Evolutionary conservation across 306 rosid genomes (phyloP).

Genomic region (Fragaria nilgerrensis): DNA sequence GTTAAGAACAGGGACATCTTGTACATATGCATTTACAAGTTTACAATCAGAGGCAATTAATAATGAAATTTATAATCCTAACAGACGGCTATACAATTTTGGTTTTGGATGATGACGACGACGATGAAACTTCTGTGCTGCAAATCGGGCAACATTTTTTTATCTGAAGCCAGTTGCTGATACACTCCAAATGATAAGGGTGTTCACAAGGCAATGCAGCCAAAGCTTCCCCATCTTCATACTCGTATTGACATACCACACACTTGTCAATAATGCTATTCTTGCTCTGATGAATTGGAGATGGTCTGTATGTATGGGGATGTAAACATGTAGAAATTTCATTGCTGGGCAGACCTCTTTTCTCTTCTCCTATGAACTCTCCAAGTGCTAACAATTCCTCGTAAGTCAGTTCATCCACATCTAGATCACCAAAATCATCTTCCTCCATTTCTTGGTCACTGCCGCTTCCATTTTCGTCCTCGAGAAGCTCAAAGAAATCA

Average conservation of each 20-base stretch:
- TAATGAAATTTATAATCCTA: neutral
- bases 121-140: conserved; percentile 49
- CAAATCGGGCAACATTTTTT: conserved; percentile 90
- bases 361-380: conserved; percentile 74
- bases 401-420: conserved; percentile 65
- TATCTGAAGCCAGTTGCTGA: conserved; percentile 75
- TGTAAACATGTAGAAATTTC: conserved; percentile 58
- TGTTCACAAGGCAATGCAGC: conserved; percentile 73
- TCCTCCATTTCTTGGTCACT: conserved; percentile 49
- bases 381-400: conserved; percentile 80
- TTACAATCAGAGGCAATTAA: neutral
- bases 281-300: conserved; percentile 15
- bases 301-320: conserved; percentile 26
- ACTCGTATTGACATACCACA: conserved; percentile 86
- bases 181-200: conserved; percentile 78
- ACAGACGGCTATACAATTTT: conserved; percentile 3
- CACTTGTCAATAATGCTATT: conserved; percentile 53
- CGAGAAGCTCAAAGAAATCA: conserved; percentile 37
- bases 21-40: neutral
- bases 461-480: conserved; percentile 32
- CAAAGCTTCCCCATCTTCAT: conserved; percentile 60
- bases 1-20: neutral
- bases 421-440: conserved; percentile 38
- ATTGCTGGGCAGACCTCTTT: conserved; percentile 52
- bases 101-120: conserved; percentile 31